Evolutionary conservation across 331 rosid genomes (phyloP), one percentile per base, ranked within the genome.

Genomic region (Rhamnella rubrinervis): DNA sequence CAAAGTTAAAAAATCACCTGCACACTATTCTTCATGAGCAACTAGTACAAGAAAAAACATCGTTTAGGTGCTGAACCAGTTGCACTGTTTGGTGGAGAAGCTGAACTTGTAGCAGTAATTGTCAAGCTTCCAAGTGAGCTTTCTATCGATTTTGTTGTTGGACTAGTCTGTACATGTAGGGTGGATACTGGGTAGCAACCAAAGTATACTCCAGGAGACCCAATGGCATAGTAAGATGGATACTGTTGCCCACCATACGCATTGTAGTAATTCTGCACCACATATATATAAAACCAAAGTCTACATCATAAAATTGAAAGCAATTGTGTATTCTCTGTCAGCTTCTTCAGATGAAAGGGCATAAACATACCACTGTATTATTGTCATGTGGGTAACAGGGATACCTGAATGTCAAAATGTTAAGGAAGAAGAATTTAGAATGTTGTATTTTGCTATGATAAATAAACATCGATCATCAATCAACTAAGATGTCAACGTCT

Each of bases 321-420:
- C 35, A 4, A 31, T 31, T 21, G 26, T 39, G n/a, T n/a, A 59
- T 11, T 3, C 7, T 2, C 16, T 51, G 16, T 26, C 41, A 7
- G 50, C 17, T 3, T 47, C 7, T 28, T 67, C 1, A 37, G 16
- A 28, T 10, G 15, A n/a, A 57, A 61, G 18, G 25, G 0, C 4
- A 13, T 1, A 65, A 68, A 81, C 92, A 75, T 19, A 89, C 96
- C 90, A 77, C 68, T 63, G 77, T 66, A 73, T 66, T 62, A 18
- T 72, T 68, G 68, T 76, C 86, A 65, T 85, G 93, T 65, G 77
- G 84, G 46, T 79, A 83, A 73, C 68, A 70, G 38, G 93, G 91
- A 20, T 69, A 77, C 85, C 96, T 89, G 87, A 75, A 72, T 46
- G 61, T 67, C 60, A 19, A 69, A 18, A 7, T 37, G 49, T 71